Conservation (phyloP, 305 asterid genomes). For the Salvia sclarea region DNA sequence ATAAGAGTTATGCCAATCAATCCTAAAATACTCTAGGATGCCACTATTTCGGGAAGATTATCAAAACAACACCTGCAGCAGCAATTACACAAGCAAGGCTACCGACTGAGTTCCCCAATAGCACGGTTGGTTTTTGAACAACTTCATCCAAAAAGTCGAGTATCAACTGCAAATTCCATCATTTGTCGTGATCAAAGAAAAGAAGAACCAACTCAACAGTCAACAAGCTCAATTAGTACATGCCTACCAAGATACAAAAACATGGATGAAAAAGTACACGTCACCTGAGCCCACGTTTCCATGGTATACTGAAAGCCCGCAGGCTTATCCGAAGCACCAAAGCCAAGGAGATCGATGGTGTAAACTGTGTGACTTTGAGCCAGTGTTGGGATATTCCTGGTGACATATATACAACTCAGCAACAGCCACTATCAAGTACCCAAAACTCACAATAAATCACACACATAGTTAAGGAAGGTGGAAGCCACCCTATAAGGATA, state of each 20-base stretch:
- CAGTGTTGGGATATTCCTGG: conserved; percentile 69
- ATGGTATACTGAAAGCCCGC: conserved; percentile 68
- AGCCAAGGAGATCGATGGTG: conserved; percentile 90
- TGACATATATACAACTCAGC: conserved; percentile 21
- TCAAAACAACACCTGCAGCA: conserved; percentile 59
- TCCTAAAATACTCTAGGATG: conserved; percentile 13
- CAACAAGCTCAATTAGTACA: neutral
- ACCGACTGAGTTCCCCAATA: conserved; percentile 90
- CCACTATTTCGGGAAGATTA: neutral
- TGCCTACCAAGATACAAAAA: conserved; percentile 10
- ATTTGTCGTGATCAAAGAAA: conserved; percentile 7
- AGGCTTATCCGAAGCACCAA: conserved; percentile 97
- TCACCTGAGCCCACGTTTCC: conserved; percentile 87
- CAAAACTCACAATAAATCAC: neutral
- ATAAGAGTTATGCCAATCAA: neutral
- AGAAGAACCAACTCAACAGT: neutral
- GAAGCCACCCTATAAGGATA: neutral
- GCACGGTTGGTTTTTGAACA: conserved; percentile 70
- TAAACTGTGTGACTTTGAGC: conserved; percentile 66
- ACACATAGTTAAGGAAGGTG: neutral
- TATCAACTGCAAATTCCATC: conserved; percentile 55
- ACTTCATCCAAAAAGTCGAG: conserved; percentile 70
- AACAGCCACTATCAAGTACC: neutral
- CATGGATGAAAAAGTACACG: conserved; percentile 8
- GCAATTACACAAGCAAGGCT: conserved; percentile 97